These are phyloP conservation scores for Thalassiosira livingstoniorum DNA, from an alignment of 352 stramenopile species.

Conservation along the genomic window DNA sequence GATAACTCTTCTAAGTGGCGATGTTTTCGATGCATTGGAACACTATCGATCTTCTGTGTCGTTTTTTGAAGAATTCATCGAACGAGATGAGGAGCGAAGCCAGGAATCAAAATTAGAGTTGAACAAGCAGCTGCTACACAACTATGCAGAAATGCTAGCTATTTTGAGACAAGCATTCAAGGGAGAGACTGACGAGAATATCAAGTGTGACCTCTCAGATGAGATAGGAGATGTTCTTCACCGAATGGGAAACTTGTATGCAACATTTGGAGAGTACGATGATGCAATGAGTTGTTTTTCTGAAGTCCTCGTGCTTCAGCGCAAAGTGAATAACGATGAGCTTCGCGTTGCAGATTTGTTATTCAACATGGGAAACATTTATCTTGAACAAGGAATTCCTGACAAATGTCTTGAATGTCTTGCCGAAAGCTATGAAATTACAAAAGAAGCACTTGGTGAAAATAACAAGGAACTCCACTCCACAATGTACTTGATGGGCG, in stretches of 20 bases:
- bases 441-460: conserved; percentile 59
- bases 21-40: conserved; percentile 65
- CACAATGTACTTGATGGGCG: conserved; percentile 72
- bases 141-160: conserved; percentile 69
- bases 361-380: conserved; percentile 78
- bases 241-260: conserved; percentile 70
- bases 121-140: conserved; percentile 53
- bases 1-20: conserved; percentile 52
- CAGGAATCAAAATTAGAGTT: conserved; percentile 40
- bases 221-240: conserved; percentile 74
- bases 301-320: conserved; percentile 64
- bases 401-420: conserved; percentile 63
- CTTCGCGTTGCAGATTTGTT: conserved; percentile 74
- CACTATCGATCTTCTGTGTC: conserved; percentile 66
- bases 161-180: conserved; percentile 61
- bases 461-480: conserved; percentile 66
- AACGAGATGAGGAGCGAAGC: conserved; percentile 25
- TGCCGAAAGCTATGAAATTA: conserved; percentile 71
- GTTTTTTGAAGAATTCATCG: conserved; percentile 68
- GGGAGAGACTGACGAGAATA: conserved; percentile 52
- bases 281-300: conserved; percentile 65
- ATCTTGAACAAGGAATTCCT: conserved; percentile 58
- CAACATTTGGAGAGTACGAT: conserved; percentile 62
- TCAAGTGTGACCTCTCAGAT: conserved; percentile 55
- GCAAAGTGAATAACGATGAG: conserved; percentile 58